These are phyloP conservation scores for Porodaedalea pini DNA, from an alignment of 1,284 basidiomycete genomes.

Conservation along the genomic window DNA sequence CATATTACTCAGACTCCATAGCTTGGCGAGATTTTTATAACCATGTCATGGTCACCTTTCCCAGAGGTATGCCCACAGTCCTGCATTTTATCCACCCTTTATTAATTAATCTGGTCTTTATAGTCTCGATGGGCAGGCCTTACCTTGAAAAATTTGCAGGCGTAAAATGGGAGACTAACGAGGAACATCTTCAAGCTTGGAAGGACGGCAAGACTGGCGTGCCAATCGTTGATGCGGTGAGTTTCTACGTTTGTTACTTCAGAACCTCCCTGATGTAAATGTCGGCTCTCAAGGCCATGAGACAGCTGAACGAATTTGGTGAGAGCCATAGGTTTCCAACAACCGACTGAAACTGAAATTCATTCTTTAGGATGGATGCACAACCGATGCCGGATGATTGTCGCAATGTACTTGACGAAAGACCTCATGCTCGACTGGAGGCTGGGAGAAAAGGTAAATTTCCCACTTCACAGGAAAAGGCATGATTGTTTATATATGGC, in stretches of 20 bases:
- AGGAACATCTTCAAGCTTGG: conserved; percentile 68
- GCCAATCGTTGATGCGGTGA: conserved; percentile 83
- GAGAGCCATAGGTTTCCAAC: conserved; percentile 27
- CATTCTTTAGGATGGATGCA: conserved; percentile 66
- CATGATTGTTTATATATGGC: conserved; percentile 7
- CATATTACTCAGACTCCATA: conserved; percentile 26
- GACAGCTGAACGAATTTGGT: conserved; percentile 77
- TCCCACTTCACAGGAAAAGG: not conserved
- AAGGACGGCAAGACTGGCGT: conserved; percentile 85
- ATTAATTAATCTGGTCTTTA: not conserved
- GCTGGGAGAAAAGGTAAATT: conserved; percentile 68
- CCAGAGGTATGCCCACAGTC: conserved; percentile 30
- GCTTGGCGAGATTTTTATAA: conserved; percentile 87
- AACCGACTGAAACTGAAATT: not conserved
- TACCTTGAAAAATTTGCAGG: conserved; percentile 71
- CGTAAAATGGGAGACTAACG: conserved; percentile 74
- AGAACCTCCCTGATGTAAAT: not conserved
- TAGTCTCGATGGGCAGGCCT: conserved; percentile 41
- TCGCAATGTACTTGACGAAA: conserved; percentile 81
- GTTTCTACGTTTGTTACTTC: not conserved
- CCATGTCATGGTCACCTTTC: conserved; percentile 74
- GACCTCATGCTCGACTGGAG: conserved; percentile 92
- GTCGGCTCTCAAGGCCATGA: conserved; percentile 50
- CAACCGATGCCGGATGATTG: conserved; percentile 84
- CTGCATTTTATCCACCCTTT: conserved; percentile 49